Conservation (phyloP, 139 green algal species). For the Closterium sp. region DNA sequence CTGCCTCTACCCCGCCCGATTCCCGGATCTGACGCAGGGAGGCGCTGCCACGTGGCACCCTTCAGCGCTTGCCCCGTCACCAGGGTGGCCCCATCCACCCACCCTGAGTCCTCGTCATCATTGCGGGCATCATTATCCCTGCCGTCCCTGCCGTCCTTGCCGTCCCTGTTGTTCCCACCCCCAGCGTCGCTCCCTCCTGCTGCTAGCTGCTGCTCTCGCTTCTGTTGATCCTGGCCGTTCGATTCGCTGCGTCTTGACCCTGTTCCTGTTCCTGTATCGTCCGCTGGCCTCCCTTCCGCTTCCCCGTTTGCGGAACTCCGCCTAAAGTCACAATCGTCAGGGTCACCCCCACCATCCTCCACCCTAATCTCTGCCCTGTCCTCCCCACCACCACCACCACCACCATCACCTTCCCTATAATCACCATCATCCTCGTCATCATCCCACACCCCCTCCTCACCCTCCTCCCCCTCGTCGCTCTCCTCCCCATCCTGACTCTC, state of each 20-base stretch:
- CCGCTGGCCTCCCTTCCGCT: background rate
- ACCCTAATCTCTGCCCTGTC: background rate
- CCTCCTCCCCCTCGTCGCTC: background rate
- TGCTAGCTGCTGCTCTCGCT: background rate
- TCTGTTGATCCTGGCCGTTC: background rate
- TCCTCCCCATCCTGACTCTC: background rate
- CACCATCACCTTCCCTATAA: too few species aligned
- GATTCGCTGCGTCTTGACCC: background rate
- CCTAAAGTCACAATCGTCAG: background rate
- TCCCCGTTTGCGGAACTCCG: background rate
- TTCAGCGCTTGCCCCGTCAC: background rate
- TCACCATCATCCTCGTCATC: background rate
- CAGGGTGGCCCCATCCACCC: background rate
- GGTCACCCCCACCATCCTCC: background rate
- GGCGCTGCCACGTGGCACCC: background rate
- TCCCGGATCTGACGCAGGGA: background rate
- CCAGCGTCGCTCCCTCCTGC: background rate
- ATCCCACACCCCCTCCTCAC: background rate
- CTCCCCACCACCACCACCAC: background rate
- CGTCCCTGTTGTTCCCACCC: background rate
- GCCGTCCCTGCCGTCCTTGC: background rate
- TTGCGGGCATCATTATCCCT: background rate
- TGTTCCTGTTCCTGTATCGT: background rate
- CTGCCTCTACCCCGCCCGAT: background rate
- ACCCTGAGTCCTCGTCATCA: background rate